Base-by-base conservation (phyloP, 305 asterid species). In the Fraxinus sp. region DNA sequence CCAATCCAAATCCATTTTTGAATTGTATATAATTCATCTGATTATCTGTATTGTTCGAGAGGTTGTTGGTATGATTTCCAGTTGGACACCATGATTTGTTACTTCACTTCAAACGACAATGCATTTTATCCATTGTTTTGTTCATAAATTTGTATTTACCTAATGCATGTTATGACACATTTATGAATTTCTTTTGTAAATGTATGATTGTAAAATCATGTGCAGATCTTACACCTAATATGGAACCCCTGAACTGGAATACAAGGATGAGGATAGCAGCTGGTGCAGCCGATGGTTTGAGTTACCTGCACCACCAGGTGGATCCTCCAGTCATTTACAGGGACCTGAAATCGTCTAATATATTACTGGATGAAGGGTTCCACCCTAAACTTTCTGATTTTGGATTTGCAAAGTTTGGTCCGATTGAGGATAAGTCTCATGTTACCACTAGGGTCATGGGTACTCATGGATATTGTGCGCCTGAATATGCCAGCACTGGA, bases 221-320 rank as follows among this genome's bases (percentile, higher is more conserved):
- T 81, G 81, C 91, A 88, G 88, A 81, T 70, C 52, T 88, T 52
- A 64, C 79, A n/a, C 85, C 88, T 57, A 89, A 76, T 8, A 59
- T 77, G 84, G 74, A 30, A 62, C 82, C 87, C 72, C 32, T 87
- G 80, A 89, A 86, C 24, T 89, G 91, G 92, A 71, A 85, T 57
- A 83, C 87, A 5, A 85, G 92, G 79, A 85, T 86, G 88, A 76
- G 5, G 79, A 84, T 90, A 86, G 88, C 90, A 79, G 71, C 80
- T 11, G 91, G 88, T 1, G 84, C 85, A 39, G 92, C 93, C 32
- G 71, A 84, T 43, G 92, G 88, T 30, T 81, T 90, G 88, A 35
- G 84, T 74, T 86, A 78, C 84, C 87, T 89, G 62, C 92, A 87
- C 57, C 82, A 83, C 76, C 80, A 80, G 68, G 84, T 86, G 20